Percentiles rank a stretch among this genome's conserved stretches.
Conservation (phyloP, 148 eudicot species). For the Beta vulgaris region DNA sequence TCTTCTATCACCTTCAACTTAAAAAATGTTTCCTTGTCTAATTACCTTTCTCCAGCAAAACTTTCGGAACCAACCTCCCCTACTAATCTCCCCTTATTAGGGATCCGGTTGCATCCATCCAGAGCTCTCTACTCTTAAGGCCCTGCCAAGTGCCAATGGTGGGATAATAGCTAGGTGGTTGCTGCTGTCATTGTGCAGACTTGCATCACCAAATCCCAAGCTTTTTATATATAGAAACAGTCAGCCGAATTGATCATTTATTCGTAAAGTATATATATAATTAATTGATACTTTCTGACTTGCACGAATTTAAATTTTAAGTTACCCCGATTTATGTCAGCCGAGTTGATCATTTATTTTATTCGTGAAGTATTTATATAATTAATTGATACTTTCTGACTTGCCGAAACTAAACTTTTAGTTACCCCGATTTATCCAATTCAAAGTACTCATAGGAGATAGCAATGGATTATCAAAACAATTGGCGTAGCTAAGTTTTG, state of each 20-base stretch:
- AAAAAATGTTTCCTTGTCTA: background rate
- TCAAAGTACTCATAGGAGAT: too few relatives aligned
- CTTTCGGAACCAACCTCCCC: background rate
- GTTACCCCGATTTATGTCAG: too few relatives aligned
- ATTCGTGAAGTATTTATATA: background rate
- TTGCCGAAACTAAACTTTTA: too few relatives aligned
- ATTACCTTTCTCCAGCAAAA: background rate
- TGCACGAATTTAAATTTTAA: too few relatives aligned
- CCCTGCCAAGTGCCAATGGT: background rate
- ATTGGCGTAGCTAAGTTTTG: too few relatives aligned
- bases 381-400: too few relatives aligned
- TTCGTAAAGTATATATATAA: background rate
- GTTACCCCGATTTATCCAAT: too few relatives aligned
- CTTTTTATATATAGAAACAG: background rate
- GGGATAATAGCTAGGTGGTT: background rate
- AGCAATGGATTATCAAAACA: too few relatives aligned
- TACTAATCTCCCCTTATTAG: background rate
- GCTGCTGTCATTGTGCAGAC: background rate
- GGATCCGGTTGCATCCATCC: background rate
- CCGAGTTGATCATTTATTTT: too few relatives aligned
- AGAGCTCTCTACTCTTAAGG: background rate
- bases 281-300: too few relatives aligned
- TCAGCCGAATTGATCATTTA: background rate
- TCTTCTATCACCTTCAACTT: background rate
- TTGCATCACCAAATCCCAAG: background rate